Percentiles rank a stretch among this genome's conserved stretches.
phyloP scores from a whole-genome alignment of 148 eudicot species.

The Chenopodium suecicum region DNA sequence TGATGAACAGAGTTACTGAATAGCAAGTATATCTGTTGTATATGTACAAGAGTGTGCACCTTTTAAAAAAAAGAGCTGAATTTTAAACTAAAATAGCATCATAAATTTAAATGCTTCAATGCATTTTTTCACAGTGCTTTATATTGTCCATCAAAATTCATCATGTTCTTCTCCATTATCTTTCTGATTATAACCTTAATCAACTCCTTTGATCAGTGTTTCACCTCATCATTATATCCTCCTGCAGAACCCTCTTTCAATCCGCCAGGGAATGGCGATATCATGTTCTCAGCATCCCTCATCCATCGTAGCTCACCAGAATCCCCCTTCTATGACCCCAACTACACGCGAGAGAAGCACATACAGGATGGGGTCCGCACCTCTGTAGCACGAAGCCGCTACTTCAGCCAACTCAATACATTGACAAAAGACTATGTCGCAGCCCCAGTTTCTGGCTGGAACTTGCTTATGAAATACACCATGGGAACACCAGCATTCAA shows the following conservation, averaged over 20 bases:
- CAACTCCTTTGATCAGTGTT: conserved; percentile 8
- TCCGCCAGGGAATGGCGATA: neutral
- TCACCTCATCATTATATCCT: neutral
- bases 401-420: conserved; percentile 25
- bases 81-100: conserved; percentile 7
- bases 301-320: conserved; percentile 34
- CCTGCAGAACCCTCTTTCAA: neutral
- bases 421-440: conserved; percentile 8
- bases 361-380: conserved; percentile 23
- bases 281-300: conserved; percentile 26
- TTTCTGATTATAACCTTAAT: conserved; percentile 19
- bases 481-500: conserved; percentile 28
- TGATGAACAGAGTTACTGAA: conserved; percentile 3
- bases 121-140: neutral
- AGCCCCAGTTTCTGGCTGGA: conserved; percentile 33
- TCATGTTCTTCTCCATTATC: conserved; percentile 15
- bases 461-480: conserved; percentile 31
- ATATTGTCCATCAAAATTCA: conserved; percentile 20
- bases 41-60: conserved; percentile 26
- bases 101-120: conserved; percentile 21
- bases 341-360: conserved; percentile 22
- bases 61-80: conserved; percentile 15
- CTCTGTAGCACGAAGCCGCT: conserved; percentile 26
- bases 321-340: conserved; percentile 28
- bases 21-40: conserved; percentile 2